These are phyloP conservation scores for Cyclotella atomus DNA, from an alignment of 108 stramenopile genomes.

Conservation along the genomic window DNA sequence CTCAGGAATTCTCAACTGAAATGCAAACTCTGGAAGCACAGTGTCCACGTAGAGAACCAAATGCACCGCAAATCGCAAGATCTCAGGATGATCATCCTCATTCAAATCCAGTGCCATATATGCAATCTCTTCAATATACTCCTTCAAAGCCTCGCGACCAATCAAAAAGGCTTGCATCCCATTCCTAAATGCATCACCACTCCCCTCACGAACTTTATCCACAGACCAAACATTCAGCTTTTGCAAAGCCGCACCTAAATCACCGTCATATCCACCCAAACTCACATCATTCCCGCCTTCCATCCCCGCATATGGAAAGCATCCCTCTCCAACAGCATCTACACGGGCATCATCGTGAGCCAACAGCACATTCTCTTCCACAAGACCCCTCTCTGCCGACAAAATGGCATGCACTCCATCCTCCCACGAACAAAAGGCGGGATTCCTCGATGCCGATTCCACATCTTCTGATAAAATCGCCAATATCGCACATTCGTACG, in stretches of 20 bases:
- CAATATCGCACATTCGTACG: conserved; percentile 72
- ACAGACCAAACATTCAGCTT: conserved; percentile 27
- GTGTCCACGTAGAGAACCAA: conserved; percentile 42
- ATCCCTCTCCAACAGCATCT: conserved; percentile 15
- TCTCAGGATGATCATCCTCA: conserved; percentile 22
- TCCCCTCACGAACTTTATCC: conserved; percentile 21
- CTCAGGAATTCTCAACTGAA: conserved; percentile 22
- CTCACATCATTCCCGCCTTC: conserved; percentile 19
- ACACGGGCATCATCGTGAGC: conserved; percentile 51
- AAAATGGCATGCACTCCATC: conserved; percentile 56
- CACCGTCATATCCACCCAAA: conserved; percentile 19
- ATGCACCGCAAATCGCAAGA: conserved; percentile 45
- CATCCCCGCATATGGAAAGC: conserved; percentile 41
- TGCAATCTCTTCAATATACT: conserved; percentile 44
- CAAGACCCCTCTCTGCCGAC: conserved; percentile 48
- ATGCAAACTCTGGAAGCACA: conserved; percentile 43
- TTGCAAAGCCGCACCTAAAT: conserved; percentile 33
- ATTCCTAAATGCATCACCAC: conserved; percentile 43
- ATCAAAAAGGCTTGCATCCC: conserved; percentile 66
- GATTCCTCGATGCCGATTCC: conserved; percentile 58
- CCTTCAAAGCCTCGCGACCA: conserved; percentile 55
- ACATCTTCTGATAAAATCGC: conserved; percentile 66
- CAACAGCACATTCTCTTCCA: conserved; percentile 68
- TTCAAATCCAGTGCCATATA: conserved; percentile 18
- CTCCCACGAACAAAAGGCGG: conserved; percentile 64